Base-by-base conservation (phyloP, 176 grass and related monocot species). In the Musa acuminata region DNA sequence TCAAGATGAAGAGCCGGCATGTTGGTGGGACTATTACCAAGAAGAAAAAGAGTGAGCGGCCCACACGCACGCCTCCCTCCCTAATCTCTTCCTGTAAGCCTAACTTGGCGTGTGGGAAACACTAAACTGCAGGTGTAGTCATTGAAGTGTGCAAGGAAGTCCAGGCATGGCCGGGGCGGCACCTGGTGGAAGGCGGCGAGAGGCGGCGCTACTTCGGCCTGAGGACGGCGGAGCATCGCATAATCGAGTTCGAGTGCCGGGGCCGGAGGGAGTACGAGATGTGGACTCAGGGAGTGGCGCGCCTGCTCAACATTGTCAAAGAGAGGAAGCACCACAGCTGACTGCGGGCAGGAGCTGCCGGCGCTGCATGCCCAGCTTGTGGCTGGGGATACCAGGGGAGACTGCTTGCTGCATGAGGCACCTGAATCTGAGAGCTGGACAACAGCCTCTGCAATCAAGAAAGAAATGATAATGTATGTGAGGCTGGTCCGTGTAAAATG, bases 1-100 rank as follows among this genome's bases (percentile, higher is more conserved):
- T 99, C 13, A 99, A 99, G 91, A 91, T 91, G 91, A 99, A 99
- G 82, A 99, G 95, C 65, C 72, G 73, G 73, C 95, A 94, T 50
- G 84, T 94, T 1, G 95, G 83, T 3, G 91, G 91, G 51, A 91
- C 95, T 0, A 87, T 99, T 20, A 99, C 95, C 35, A 99, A 99
- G 85, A 99, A 94, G 86, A 99, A 99, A 62, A 94, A 94, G 81
- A 87, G 95, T 99, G 79, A 82, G 86, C 62, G 66, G 19, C 1
- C 4, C 25, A 35, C 72, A 43, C 43, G 62, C 60, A 22, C 5
- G 1, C 12, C 2, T 0, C 7, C 8, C 17, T 9, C 11, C 9
- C 35, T 55, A 21, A 19, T 17, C 13, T 62, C 14, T 29, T 27
- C 20, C 12, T 1, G 35, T 52, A 3, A 3, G 11, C 13, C 6